A percentile compares a stretch with the other conserved stretches of the same genome.
Conservation (phyloP, 1,284 basidiomycete species). For the Leccinum solheimii region DNA sequence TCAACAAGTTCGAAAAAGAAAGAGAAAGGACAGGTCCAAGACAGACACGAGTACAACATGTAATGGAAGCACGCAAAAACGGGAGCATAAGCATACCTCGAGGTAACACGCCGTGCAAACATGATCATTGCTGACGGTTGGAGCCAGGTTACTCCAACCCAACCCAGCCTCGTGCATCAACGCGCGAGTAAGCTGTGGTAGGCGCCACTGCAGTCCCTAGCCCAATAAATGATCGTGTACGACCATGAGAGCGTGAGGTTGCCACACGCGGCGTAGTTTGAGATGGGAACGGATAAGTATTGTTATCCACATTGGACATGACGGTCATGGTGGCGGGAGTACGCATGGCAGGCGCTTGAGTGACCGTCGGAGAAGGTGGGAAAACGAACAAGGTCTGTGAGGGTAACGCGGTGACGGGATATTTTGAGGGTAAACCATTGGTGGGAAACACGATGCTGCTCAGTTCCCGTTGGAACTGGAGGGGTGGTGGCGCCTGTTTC, state of each 20-base stretch:
- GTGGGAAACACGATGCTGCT: slow-evolving; percentile 32
- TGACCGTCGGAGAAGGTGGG: slow-evolving; percentile 69
- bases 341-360: slow-evolving; percentile 43
- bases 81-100: slow-evolving; percentile 6
- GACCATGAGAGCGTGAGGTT: slow-evolving; percentile 62
- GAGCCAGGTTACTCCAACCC: slow-evolving; percentile 44
- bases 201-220: slow-evolving; percentile 66
- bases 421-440: slow-evolving; percentile 16
- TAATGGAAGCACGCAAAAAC: slow-evolving; percentile 14
- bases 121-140: slow-evolving; percentile 11
- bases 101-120: slow-evolving; percentile 11
- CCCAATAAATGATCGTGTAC: slow-evolving; percentile 70
- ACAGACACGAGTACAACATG: slow-evolving; percentile 21
- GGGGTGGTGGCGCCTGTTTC: slow-evolving; percentile 54
- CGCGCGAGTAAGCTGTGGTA: slow-evolving; percentile 78
- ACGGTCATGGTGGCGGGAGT: slow-evolving; percentile 75
- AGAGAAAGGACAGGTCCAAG: slow-evolving; percentile 24
- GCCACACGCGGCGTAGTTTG: slow-evolving; percentile 72
- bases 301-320: slow-evolving; percentile 53
- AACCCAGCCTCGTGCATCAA: slow-evolving; percentile 76
- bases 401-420: slow-evolving; percentile 38
- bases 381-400: slow-evolving; percentile 83
- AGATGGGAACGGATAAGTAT: slow-evolving; percentile 57
- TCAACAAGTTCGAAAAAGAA: slow-evolving; percentile 8
- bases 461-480: slow-evolving; percentile 42